Conservation (phyloP, 768 basidiomycete genomes). For the Boletus tylopilopsis region DNA sequence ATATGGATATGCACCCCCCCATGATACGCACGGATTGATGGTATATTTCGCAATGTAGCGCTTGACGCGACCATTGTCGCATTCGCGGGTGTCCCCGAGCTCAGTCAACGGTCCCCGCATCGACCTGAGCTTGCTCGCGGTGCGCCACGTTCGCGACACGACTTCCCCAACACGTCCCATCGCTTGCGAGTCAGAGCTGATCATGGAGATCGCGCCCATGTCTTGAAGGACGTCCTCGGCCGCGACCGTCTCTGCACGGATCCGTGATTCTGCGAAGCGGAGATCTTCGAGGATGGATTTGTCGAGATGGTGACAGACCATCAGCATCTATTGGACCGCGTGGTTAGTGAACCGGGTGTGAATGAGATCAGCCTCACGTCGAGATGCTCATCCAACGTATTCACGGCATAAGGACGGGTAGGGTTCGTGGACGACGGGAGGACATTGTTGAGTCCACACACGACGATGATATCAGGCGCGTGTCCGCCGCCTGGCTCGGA, state of each 20-base stretch:
- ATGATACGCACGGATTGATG: constrained; percentile 80
- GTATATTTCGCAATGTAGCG: constrained; percentile 96
- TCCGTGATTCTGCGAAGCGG: constrained; percentile 94
- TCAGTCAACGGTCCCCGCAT: constrained; percentile 66
- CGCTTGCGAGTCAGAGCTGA: constrained; percentile 94
- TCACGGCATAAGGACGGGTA: constrained; percentile 84
- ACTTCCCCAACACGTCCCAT: constrained; percentile 99
- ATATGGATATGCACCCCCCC: constrained; percentile 25
- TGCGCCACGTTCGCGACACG: constrained; percentile 89
- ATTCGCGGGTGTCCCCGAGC: constrained; percentile 42
- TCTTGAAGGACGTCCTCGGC: constrained; percentile 97
- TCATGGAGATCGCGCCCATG: constrained; percentile 92
- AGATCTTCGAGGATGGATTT: constrained; percentile 89
- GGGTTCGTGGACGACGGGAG: constrained; percentile 97
- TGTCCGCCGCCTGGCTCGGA: constrained; percentile 76
- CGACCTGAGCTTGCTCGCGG: constrained; percentile 91
- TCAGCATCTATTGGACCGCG: constrained; percentile 75
- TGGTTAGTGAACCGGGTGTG: neutral
- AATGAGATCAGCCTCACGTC: constrained; percentile 61
- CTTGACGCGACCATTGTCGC: constrained; percentile 89
- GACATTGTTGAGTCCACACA: constrained; percentile 85
- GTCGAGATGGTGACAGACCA: constrained; percentile 99
- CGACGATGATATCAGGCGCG: constrained; percentile 98
- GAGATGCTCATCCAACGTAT: constrained; percentile 95
- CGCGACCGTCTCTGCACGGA: constrained; percentile 93